Base-by-base conservation (phyloP, 75 land plant species). In the Ceratopteris richardii region DNA sequence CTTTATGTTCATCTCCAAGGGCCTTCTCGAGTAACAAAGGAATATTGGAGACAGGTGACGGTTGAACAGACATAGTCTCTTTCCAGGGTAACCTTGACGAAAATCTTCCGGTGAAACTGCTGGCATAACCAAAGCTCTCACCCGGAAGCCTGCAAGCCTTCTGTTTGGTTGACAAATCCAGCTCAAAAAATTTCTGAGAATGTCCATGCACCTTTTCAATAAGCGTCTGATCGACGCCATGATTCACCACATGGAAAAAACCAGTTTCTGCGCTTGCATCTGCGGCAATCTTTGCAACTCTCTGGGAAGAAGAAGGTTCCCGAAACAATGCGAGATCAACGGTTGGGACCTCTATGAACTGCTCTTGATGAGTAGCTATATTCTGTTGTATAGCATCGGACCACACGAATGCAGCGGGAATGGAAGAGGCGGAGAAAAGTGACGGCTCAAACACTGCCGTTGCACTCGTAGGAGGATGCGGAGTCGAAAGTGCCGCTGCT, bases 31-130 rank as follows among this genome's bases (percentile, higher is more conserved):
- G 51, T 48, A 73, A 71, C 1, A 67, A 56, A 1, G 62, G 62
- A 11, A 86, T 66, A 31, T 43, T 39, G 1, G 60, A 61, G 24
- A 23, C 25, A 1, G 55, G 30, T 2, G 31, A 18, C 65, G 68
- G 78, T 7, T 58, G 57, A 21, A 86, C 62, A 1, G 90, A 82
- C 18, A 86, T 63, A 0, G 82, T 81, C 66, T 82, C 90, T 56
- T 82, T 86, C 90, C 90, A 86, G 0, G 86, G 90, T 13, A 82
- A 60, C 30, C 74, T 76, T n/a, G 77, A 70, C 17, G 78, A 42
- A 69, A 86, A 82, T 27, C 90, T 62, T 11, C 70, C 82, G 22
- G 78, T 48, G 29, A 74, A 76, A 54, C 70, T 73, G 31, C 72
- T 72, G 22, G 81, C 51, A 66, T 78, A 90, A 19, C 91, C 90